Evolutionary conservation across 139 green algal genomes (phyloP), one percentile per base, ranked within the genome.

Genomic region (Asterochloris erici): DNA sequence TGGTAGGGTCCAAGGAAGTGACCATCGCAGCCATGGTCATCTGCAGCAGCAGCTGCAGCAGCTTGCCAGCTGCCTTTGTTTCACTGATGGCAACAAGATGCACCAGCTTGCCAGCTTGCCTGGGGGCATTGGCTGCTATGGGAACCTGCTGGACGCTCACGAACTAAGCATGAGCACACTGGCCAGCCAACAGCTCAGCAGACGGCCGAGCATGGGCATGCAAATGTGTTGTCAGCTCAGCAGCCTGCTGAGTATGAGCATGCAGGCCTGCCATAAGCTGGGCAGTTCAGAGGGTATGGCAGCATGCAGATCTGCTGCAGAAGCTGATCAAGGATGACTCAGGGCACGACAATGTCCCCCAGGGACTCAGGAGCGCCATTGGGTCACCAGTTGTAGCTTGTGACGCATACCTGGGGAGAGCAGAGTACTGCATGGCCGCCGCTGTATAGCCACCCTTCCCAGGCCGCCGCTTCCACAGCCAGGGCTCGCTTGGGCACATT

Each of bases 371-470:
- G 64, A 13, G 66, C 1, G 17, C 19, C 66, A 71, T 14, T 66
- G 24, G 29, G 63, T 24, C 26, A 68, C 19, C 21, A 24, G 21
- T 28, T 29, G 54, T 28, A 0, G 26, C n/a, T 54, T 28, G 75
- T 16, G 0, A 54, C 10, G 12, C 23, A 0, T 26, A 78, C 79
- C 79, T 77, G 71, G 9, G 81, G 84, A 13, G 81, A 78, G 84
- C 84, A 88, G 26, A 86, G 21, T 29, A 81, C 79, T 10, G 87
- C 85, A 60, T 78, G 82, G 26, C 87, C 87, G 10, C 85, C 87
- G 23, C 27, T 85, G 83, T 90, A 90, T 38, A 90, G 83, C 87
- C 87, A 90, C 11, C 85, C 85, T 2, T 17, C 21, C 87, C 87
- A 90, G 2, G 83, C 83, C 10, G 84, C 85, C 11, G 68, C 38